Percentiles rank a stretch among this genome's conserved stretches.
Evolutionary conservation across 1,284 basidiomycete genomes (phyloP).

Genomic region (Entoloma clypeatum): DNA sequence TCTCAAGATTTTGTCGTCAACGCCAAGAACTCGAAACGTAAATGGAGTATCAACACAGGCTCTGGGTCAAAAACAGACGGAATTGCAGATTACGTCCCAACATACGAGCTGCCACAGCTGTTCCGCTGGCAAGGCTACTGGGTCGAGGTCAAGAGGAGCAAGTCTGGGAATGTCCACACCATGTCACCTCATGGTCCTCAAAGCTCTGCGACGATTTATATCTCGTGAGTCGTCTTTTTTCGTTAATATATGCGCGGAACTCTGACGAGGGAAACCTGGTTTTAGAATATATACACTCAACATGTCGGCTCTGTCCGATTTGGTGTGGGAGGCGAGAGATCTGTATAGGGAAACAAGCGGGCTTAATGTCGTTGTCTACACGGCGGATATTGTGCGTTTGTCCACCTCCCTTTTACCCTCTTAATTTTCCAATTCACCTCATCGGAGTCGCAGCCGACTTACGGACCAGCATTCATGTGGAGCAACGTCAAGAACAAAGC

Average conservation of each 20-base stretch:
- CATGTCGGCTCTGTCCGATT: constrained; percentile 38
- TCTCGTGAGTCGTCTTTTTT: constrained; percentile 30
- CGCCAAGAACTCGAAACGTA: constrained; percentile 39
- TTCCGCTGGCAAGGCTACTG: constrained; percentile 50
- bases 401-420: background rate
- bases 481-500: constrained; percentile 43
- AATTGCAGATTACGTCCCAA: constrained; percentile 47
- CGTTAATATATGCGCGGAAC: too few species aligned
- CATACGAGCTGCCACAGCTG: constrained; percentile 41
- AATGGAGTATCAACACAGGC: constrained; percentile 42
- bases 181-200: constrained; percentile 17
- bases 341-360: constrained; percentile 41
- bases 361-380: constrained; percentile 44
- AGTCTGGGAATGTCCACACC: constrained; percentile 10
- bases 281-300: constrained; percentile 49
- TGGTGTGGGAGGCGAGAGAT: constrained; percentile 43
- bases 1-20: constrained; percentile 44
- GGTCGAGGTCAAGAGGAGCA: constrained; percentile 39
- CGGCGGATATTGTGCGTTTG: constrained; percentile 33
- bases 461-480: constrained; percentile 37
- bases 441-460: constrained; percentile 25
- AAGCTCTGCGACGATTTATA: constrained; percentile 22
- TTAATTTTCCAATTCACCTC: background rate
- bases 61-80: constrained; percentile 21
- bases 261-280: too few species aligned